phyloP scores from a whole-genome alignment of 495 filamentous ascomycete genomes.

The Durotheca rogersii region DNA sequence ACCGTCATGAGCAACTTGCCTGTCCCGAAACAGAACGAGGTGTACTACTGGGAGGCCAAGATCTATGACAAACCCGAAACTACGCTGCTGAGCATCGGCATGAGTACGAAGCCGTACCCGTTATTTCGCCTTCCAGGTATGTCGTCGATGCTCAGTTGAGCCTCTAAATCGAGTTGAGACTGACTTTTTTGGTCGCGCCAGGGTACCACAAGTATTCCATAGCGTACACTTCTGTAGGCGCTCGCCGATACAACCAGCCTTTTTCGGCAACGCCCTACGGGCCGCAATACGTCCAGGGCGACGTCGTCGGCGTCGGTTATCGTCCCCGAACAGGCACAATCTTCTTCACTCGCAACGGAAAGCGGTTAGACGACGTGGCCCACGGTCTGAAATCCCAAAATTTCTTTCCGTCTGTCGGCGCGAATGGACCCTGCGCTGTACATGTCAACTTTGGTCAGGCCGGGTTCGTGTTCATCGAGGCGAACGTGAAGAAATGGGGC shows the following conservation, averaged over 20 bases:
- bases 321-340: conserved; percentile 90
- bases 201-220: conserved; percentile 90
- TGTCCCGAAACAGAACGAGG: conserved; percentile 97
- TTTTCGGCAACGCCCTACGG: conserved; percentile 78
- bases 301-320: conserved; percentile 95
- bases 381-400: conserved; percentile 93
- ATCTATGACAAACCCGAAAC: conserved; percentile 94
- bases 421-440: conserved; percentile 85
- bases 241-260: conserved; percentile 87
- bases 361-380: conserved; percentile 91
- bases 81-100: conserved; percentile 81
- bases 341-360: conserved; percentile 98
- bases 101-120: conserved; percentile 96
- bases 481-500: conserved; percentile 99
- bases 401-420: conserved; percentile 92
- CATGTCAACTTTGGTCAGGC: conserved; percentile 98
- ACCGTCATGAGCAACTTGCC: conserved; percentile 96
- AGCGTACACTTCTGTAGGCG: conserved; percentile 84
- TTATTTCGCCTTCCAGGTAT: conserved; percentile 90
- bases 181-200: conserved; percentile 36
- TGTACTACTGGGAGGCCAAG: conserved; percentile 99
- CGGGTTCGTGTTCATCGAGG: conserved; percentile 98
- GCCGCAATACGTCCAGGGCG: conserved; percentile 81
- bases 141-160: no score
- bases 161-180: no score